A percentile compares a stretch with the other conserved stretches of the same genome.
phyloP scores from a whole-genome alignment of 352 stramenopile genomes.

The Globisporangium viniferum region DNA sequence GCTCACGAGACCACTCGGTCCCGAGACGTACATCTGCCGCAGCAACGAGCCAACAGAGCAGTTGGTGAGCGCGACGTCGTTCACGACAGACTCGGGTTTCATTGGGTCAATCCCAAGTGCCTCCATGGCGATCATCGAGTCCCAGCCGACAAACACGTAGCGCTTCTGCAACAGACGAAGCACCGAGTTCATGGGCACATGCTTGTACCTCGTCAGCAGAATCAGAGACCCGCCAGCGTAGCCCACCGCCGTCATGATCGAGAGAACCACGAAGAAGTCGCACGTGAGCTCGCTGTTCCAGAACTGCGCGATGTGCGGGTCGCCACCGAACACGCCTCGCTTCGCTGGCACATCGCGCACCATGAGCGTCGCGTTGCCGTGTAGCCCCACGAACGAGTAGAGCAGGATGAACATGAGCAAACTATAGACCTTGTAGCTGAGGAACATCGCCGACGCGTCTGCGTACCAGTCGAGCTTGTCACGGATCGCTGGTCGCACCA shows the following conservation, averaged over 20 bases:
- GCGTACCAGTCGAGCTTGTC: slow-evolving; percentile 29
- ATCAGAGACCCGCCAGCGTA: slow-evolving; percentile 16
- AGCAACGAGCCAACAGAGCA: slow-evolving; percentile 37
- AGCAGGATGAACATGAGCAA: slow-evolving; percentile 31
- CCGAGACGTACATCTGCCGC: slow-evolving; percentile 37
- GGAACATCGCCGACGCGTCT: slow-evolving; percentile 27
- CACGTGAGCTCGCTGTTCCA: slow-evolving; percentile 46
- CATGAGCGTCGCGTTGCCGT: slow-evolving; percentile 35
- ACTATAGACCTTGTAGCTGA: slow-evolving; percentile 50
- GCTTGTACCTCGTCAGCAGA: slow-evolving; percentile 27
- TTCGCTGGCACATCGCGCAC: slow-evolving; percentile 19
- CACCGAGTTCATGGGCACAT: slow-evolving; percentile 26
- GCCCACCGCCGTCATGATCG: slow-evolving; percentile 18
- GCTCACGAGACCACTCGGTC: slow-evolving; percentile 30
- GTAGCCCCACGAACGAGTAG: slow-evolving; percentile 21
- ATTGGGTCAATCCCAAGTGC: slow-evolving; percentile 37
- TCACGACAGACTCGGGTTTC: slow-evolving; percentile 17
- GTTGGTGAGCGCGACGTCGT: slow-evolving; percentile 23
- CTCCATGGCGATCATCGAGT: slow-evolving; percentile 31
- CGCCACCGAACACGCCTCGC: slow-evolving; percentile 26
- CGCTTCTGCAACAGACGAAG: slow-evolving; percentile 32
- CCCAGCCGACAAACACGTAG: slow-evolving; percentile 43
- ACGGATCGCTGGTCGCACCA: slow-evolving; percentile 15
- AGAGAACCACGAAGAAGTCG: slow-evolving; percentile 33
- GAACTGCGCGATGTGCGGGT: slow-evolving; percentile 30